Conservation (phyloP, 2,329 filamentous ascomycete genomes). For the Phaeosphaeriaceae sp. region DNA sequence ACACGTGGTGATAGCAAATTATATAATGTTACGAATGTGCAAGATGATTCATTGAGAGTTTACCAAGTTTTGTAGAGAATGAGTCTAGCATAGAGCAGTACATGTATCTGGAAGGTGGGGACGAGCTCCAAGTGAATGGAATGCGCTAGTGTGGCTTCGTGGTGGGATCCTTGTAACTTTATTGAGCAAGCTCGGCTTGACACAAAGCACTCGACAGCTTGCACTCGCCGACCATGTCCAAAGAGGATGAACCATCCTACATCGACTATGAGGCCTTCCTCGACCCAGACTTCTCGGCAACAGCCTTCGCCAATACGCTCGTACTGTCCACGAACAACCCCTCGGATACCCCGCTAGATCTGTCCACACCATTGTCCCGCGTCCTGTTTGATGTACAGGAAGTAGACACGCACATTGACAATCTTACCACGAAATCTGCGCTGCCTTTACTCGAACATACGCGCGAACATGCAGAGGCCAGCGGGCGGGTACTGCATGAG, state of each 20-base stretch:
- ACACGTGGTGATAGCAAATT: background rate
- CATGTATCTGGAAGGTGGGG: background rate
- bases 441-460: conserved; percentile 82
- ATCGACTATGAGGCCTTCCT: conserved; percentile 96
- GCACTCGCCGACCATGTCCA: conserved; percentile 33
- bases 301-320: conserved; percentile 85
- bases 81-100: background rate
- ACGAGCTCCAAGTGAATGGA: background rate
- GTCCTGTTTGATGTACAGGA: conserved; percentile 97
- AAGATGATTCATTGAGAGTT: no score
- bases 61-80: background rate
- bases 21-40: no score
- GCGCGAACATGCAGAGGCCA: conserved; percentile 74
- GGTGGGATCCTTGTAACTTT: conserved; percentile 7
- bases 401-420: conserved; percentile 94
- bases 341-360: conserved; percentile 86
- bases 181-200: conserved; percentile 1
- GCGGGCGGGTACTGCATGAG: conserved; percentile 74
- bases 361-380: conserved; percentile 90
- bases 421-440: conserved; percentile 83
- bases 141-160: background rate
- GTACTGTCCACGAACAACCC: conserved; percentile 91
- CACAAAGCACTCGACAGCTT: conserved; percentile 2
- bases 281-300: conserved; percentile 79
- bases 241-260: conserved; percentile 73